A percentile compares a stretch with the other conserved stretches of the same genome.
Conservation (phyloP, 179 eudicot species). For the Spinacia oleracea region DNA sequence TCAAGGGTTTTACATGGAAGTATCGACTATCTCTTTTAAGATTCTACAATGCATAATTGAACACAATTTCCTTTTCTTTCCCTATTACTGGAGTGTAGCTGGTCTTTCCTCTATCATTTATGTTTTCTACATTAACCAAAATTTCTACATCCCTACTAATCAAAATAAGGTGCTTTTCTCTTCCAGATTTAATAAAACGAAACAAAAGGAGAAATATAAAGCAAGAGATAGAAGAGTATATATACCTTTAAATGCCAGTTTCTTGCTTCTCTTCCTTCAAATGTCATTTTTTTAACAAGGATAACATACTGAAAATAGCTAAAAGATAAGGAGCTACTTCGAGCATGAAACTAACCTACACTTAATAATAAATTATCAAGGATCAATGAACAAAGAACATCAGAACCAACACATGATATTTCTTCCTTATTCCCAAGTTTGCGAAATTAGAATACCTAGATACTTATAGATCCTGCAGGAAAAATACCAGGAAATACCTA, state of each 20-base stretch:
- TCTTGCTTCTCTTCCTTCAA: conserved; percentile 64
- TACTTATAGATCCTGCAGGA: too few species aligned
- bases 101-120: background rate
- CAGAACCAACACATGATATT: too few species aligned
- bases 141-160: background rate
- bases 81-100: background rate
- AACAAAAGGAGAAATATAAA: background rate
- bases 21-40: background rate
- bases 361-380: too few species aligned
- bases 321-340: too few species aligned
- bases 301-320: too few species aligned
- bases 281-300: too few species aligned
- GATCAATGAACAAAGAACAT: too few species aligned
- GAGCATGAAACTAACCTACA: too few species aligned
- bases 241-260: conserved; percentile 50
- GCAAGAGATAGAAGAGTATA: conserved; percentile 14
- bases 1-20: background rate
- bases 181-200: background rate
- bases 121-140: background rate
- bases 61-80: background rate
- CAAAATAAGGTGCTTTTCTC: background rate
- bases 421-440: too few species aligned
- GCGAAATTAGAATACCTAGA: too few species aligned
- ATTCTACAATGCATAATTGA: background rate
- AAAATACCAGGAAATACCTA: too few species aligned